Evolutionary conservation across 2,329 filamentous ascomycete genomes (phyloP).

Genomic region (Fusarium sp.): DNA sequence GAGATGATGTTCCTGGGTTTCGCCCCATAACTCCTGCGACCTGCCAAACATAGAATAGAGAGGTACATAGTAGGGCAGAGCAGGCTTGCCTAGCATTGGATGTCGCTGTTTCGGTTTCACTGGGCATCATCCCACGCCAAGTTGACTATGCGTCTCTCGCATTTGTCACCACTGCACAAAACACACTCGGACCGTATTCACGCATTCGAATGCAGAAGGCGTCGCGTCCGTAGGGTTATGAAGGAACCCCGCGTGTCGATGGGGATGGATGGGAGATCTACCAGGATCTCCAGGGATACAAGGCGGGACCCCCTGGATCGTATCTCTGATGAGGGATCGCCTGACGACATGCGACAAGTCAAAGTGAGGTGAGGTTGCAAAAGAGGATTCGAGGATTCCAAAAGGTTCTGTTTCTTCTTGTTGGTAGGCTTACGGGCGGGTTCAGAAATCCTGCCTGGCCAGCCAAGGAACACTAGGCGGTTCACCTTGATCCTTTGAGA

Average conservation of each 20-base stretch:
- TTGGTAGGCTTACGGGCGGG: slow-evolving; percentile 22
- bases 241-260: slow-evolving; percentile 20
- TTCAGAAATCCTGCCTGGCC: slow-evolving; percentile 22
- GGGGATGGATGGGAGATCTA: slow-evolving; percentile 18
- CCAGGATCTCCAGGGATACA: slow-evolving; percentile 21
- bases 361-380: background rate
- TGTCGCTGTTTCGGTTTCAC: slow-evolving; percentile 33
- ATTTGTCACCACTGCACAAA: background rate
- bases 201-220: slow-evolving; percentile 1
- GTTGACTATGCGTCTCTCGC: background rate
- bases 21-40: slow-evolving; percentile 30
- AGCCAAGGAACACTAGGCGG: background rate
- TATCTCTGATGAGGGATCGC: slow-evolving; percentile 32
- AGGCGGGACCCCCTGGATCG: slow-evolving; percentile 18
- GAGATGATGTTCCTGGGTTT: slow-evolving; percentile 23
- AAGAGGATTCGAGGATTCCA: slow-evolving; percentile 16
- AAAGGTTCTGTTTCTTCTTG: slow-evolving; percentile 6
- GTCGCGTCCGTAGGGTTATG: background rate
- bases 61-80: background rate
- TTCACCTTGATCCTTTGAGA: slow-evolving; percentile 29
- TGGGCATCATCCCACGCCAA: slow-evolving; percentile 22
- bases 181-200: background rate
- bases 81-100: slow-evolving; percentile 1
- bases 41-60: slow-evolving; percentile 32
- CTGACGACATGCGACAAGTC: slow-evolving; percentile 26